These are phyloP conservation scores for Solanum medicagineum DNA, from an alignment of 257 asterid species.

Conservation along the genomic window DNA sequence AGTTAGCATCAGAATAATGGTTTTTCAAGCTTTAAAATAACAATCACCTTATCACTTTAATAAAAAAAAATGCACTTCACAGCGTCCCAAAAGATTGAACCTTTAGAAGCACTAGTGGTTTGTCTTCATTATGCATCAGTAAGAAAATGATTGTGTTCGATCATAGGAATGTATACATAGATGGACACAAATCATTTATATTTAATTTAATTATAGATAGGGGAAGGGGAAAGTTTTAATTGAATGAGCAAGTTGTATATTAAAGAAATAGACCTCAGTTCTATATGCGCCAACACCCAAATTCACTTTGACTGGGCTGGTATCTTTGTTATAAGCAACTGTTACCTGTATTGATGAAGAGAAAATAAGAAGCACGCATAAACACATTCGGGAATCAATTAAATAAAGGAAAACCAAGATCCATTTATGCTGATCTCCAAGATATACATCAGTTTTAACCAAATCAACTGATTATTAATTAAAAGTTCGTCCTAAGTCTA, in stretches of 20 bases:
- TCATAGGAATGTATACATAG: not conserved
- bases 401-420: not conserved
- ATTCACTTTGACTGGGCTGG: conserved; percentile 58
- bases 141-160: not conserved
- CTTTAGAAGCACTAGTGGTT: not conserved
- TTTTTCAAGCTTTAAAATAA: not conserved
- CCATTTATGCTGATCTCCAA: not conserved
- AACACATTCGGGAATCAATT: not conserved
- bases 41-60: not conserved
- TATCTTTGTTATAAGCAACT: conserved; percentile 72
- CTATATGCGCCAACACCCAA: conserved; percentile 82
- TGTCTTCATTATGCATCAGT: not conserved
- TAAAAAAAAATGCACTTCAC: not conserved
- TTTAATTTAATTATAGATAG: not conserved
- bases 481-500: not conserved
- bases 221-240: not conserved
- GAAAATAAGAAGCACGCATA: not conserved
- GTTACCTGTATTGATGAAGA: conserved; percentile 46
- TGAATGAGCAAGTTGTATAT: not conserved
- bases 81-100: not conserved
- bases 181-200: not conserved
- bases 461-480: not conserved
- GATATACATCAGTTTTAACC: not conserved
- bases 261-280: conserved; percentile 41
- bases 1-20: not conserved